These are phyloP conservation scores for Hemisphaericaspora lyxosophila DNA, from an alignment of 1,139 yeast species.

Conservation along the genomic window DNA sequence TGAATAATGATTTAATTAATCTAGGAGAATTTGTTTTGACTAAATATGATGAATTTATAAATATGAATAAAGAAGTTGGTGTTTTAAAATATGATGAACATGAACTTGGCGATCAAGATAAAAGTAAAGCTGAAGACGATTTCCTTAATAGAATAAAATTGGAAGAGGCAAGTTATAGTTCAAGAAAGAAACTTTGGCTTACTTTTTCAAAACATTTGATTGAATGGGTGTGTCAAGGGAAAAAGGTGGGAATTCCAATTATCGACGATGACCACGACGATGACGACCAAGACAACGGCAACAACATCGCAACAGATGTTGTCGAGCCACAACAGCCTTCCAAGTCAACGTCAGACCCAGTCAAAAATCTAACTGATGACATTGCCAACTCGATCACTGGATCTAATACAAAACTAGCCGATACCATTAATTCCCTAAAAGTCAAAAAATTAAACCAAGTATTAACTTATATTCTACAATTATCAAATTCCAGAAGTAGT, in stretches of 20 bases:
- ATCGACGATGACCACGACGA: conserved; percentile 12
- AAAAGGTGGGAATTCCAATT: conserved; percentile 20
- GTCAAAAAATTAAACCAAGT: conserved; percentile 20
- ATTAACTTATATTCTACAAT: conserved; percentile 26
- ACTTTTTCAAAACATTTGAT: conserved; percentile 64
- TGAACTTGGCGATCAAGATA: conserved; percentile 8
- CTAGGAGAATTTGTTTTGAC: conserved; percentile 47
- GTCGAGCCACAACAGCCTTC: neutral
- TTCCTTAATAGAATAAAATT: conserved; percentile 27
- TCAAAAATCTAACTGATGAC: conserved; percentile 11
- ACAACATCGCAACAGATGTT: neutral
- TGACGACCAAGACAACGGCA: conserved; percentile 5
- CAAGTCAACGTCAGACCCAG: neutral
- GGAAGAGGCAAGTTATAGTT: conserved; percentile 37
- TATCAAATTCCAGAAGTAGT: conserved; percentile 19
- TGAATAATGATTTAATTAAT: conserved; percentile 60
- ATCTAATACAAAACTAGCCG: neutral
- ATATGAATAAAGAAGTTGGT: conserved; percentile 9
- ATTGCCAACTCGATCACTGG: conserved; percentile 8
- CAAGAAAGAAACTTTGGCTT: conserved; percentile 74
- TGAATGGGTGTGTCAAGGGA: conserved; percentile 31
- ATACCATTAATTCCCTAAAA: neutral
- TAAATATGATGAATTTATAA: conserved; percentile 30
- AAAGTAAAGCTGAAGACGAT: conserved; percentile 13
- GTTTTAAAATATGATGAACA: conserved; percentile 3